phyloP scores from a whole-genome alignment of 768 basidiomycete genomes.

The Auricularia sp. region DNA sequence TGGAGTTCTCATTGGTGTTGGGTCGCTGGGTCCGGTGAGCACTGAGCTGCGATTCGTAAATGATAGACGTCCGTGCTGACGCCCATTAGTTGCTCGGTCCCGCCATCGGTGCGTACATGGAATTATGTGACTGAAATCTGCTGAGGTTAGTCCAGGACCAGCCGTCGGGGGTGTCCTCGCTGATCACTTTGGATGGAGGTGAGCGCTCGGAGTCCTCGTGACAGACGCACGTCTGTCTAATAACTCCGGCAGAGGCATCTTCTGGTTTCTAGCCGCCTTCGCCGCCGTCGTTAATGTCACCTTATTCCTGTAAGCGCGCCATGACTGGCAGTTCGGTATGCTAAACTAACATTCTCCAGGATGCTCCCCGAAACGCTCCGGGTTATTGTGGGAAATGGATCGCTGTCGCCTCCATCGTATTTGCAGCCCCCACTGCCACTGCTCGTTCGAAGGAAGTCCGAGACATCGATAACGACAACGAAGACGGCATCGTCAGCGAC shows the following conservation, averaged over 20 bases:
- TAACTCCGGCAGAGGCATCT: slow-evolving; percentile 29
- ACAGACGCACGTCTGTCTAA: no score
- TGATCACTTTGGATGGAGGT: slow-evolving; percentile 54
- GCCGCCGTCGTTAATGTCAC: slow-evolving; percentile 35
- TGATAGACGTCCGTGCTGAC: neutral
- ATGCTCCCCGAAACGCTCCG: slow-evolving; percentile 37
- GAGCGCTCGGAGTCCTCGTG: no score
- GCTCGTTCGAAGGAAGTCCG: slow-evolving; percentile 9
- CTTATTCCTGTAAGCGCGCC: slow-evolving; percentile 33
- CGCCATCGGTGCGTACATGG: neutral
- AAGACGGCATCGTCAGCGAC: neutral
- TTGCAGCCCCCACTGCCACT: slow-evolving; percentile 24
- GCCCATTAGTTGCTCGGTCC: no score
- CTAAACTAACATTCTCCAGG: slow-evolving; percentile 8
- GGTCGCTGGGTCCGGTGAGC: slow-evolving; percentile 51
- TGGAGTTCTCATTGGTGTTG: slow-evolving; percentile 64
- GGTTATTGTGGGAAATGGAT: slow-evolving; percentile 36
- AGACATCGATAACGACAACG: neutral
- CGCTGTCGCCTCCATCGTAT: slow-evolving; percentile 20
- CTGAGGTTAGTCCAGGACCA: slow-evolving; percentile 32
- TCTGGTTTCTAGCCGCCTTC: slow-evolving; percentile 50
- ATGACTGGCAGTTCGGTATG: neutral
- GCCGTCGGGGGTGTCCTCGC: slow-evolving; percentile 39
- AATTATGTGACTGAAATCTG: neutral
- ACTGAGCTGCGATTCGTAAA: neutral